These are phyloP conservation scores for Suillus ampliporus DNA, from an alignment of 768 basidiomycete species.

Conservation along the genomic window DNA sequence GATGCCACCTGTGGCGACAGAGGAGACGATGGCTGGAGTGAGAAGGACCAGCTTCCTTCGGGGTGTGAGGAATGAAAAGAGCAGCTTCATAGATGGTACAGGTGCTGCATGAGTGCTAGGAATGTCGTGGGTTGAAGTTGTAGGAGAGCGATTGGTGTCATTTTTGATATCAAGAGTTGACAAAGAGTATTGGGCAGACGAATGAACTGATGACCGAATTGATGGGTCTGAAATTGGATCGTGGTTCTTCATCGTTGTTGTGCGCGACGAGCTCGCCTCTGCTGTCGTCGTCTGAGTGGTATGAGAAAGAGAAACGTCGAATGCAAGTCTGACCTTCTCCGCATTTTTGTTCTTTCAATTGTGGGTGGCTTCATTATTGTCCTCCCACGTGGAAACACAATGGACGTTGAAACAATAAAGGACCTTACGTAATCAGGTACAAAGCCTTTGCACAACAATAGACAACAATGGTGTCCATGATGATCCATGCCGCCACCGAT, in stretches of 20 bases:
- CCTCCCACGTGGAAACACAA: slow-evolving; percentile 25
- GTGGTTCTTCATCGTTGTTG: slow-evolving; percentile 38
- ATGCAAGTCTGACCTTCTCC: background rate
- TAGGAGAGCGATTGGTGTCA: slow-evolving; percentile 17
- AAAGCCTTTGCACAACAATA: slow-evolving; percentile 27
- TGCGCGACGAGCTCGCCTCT: slow-evolving; percentile 28
- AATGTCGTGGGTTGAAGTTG: slow-evolving; percentile 21
- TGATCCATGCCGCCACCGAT: no score
- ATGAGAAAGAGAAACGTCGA: slow-evolving; percentile 21
- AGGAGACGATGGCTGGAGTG: slow-evolving; percentile 65
- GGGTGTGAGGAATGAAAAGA: slow-evolving; percentile 69
- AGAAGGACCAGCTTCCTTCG: slow-evolving; percentile 62
- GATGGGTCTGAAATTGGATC: slow-evolving; percentile 29
- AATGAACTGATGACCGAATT: slow-evolving; percentile 21
- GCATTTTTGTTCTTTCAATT: slow-evolving; percentile 32
- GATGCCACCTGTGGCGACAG: slow-evolving; percentile 68
- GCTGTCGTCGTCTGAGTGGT: slow-evolving; percentile 11
- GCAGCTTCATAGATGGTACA: slow-evolving; percentile 61
- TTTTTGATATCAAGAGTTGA: slow-evolving; percentile 27
- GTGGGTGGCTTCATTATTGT: slow-evolving; percentile 24
- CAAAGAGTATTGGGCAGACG: slow-evolving; percentile 16
- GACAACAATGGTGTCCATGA: slow-evolving; percentile 21
- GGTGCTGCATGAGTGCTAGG: slow-evolving; percentile 36
- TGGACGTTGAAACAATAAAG: slow-evolving; percentile 16
- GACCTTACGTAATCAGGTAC: slow-evolving; percentile 17